Percentiles rank a stretch among this genome's conserved stretches.
Evolutionary conservation across 2,329 filamentous ascomycete genomes (phyloP).

Genomic region (Cucurbitaria berberidis): DNA sequence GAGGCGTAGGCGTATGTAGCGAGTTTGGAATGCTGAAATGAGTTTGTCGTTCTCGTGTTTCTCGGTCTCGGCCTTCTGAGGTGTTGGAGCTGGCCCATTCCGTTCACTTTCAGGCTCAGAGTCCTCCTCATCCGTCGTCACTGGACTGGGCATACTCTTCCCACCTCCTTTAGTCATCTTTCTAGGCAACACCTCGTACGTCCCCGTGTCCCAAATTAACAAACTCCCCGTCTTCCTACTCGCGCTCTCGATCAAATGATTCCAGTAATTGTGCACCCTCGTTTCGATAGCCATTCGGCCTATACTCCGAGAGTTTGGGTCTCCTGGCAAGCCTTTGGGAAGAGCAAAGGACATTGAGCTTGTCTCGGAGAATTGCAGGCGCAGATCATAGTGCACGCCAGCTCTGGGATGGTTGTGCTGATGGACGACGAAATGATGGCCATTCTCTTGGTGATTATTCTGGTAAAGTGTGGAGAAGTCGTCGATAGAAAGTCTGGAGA

Average conservation of each 20-base stretch:
- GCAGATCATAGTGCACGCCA: slow-evolving; percentile 71
- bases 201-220: slow-evolving; percentile 55
- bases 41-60: slow-evolving; percentile 46
- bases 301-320: slow-evolving; percentile 48
- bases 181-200: slow-evolving; percentile 48
- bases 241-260: slow-evolving; percentile 54
- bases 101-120: background rate
- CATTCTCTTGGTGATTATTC: slow-evolving; percentile 54
- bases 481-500: slow-evolving; percentile 49
- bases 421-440: slow-evolving; percentile 68
- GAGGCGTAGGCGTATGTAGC: slow-evolving; percentile 51
- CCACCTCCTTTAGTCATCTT: slow-evolving; percentile 1
- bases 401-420: slow-evolving; percentile 76
- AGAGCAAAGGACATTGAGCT: slow-evolving; percentile 67
- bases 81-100: background rate
- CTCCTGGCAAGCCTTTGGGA: slow-evolving; percentile 53
- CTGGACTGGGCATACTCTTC: slow-evolving; percentile 28
- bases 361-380: slow-evolving; percentile 70
- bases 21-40: slow-evolving; percentile 45
- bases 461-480: slow-evolving; percentile 56
- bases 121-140: slow-evolving; percentile 40
- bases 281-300: slow-evolving; percentile 55
- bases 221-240: slow-evolving; percentile 52
- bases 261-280: slow-evolving; percentile 54
- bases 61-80: background rate